Conservation (phyloP, 2,329 filamentous ascomycete species). For the Microcera coccophila region DNA sequence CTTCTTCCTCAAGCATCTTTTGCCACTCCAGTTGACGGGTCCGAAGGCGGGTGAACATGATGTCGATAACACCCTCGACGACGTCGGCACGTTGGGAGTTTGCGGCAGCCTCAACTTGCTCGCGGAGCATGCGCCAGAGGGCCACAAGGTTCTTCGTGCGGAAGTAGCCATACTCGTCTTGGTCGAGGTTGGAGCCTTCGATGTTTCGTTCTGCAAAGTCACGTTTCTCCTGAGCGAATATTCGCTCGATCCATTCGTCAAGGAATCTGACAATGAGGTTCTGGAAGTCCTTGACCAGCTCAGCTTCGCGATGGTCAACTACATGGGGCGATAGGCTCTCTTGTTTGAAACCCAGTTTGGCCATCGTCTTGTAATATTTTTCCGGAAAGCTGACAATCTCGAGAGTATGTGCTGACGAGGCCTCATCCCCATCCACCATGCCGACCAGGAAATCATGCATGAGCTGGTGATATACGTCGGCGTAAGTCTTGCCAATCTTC, state of each 20-base stretch:
- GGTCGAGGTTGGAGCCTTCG: conserved; percentile 72
- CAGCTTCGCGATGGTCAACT: conserved; percentile 82
- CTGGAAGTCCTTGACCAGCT: conserved; percentile 90
- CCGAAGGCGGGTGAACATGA: conserved; percentile 87
- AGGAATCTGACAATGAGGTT: conserved; percentile 93
- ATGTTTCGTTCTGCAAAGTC: conserved; percentile 75
- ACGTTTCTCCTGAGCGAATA: conserved; percentile 75
- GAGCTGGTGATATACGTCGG: conserved; percentile 82
- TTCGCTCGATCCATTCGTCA: conserved; percentile 96
- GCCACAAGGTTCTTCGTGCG: conserved; percentile 88
- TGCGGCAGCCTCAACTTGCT: conserved; percentile 82
- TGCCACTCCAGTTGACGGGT: conserved; percentile 82
- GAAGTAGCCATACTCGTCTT: conserved; percentile 85
- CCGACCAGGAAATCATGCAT: conserved; percentile 92
- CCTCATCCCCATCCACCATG: conserved; percentile 77
- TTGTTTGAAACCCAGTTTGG: conserved; percentile 74
- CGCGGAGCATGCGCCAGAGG: conserved; percentile 95
- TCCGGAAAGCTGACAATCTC: conserved; percentile 93
- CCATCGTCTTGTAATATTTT: conserved; percentile 95
- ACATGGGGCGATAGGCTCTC: conserved; percentile 80
- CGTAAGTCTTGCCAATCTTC: conserved; percentile 90
- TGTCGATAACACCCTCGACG: conserved; percentile 89
- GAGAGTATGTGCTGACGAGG: conserved; percentile 82
- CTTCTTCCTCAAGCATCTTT: conserved; percentile 81
- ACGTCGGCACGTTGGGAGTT: conserved; percentile 86